Base-by-base conservation (phyloP, 805 yeast species). In the Yarrowia deformans region DNA sequence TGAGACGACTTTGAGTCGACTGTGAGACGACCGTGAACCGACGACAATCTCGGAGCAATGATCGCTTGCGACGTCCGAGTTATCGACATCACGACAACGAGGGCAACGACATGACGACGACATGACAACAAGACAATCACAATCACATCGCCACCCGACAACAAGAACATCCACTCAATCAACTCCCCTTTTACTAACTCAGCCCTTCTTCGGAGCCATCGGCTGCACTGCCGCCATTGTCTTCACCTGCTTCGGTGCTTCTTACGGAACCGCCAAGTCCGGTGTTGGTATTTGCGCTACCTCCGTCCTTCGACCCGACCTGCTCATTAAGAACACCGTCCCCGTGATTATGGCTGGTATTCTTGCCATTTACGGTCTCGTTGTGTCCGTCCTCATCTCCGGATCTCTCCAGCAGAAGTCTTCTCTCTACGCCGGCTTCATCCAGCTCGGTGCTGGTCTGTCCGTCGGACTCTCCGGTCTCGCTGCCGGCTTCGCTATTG, bases 331-430 rank as follows among this genome's bases (percentile, higher is more conserved):
- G 84, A 91, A 91, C 83, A 89, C 93, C 76, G 97, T 94, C 72
- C 99, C 99, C 73, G 98, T 95, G 75, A 88, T 94, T 83, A 94
- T 94, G 98, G 98, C 98, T 73, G 99, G 99, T 94, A 94, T 94
- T 79, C 93, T 94, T 83, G 97, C 98, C 83, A 93, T 94, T 70
- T 94, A 94, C 81, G 99, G 99, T 70, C 84, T 94, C 78, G 98
- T 94, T 72, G 98, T 94, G 71, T 90, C 97, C 34, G 99, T 94
- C 73, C 87, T 94, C 79, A 94, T 94, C 72, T 90, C 97, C 69
- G 95, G 91, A 76, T 88, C 94, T 67, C 86, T 94, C 77, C 88
- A 87, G 77, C 98, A 93, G 82, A 84, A 87, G 76, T 97, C 93
- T 83, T 96, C 98, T 70, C 84, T 94, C 74, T 94, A 91, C 85